phyloP scores from a whole-genome alignment of 2,329 filamentous ascomycete species.

The Sporothrix brunneoviolacea region DNA sequence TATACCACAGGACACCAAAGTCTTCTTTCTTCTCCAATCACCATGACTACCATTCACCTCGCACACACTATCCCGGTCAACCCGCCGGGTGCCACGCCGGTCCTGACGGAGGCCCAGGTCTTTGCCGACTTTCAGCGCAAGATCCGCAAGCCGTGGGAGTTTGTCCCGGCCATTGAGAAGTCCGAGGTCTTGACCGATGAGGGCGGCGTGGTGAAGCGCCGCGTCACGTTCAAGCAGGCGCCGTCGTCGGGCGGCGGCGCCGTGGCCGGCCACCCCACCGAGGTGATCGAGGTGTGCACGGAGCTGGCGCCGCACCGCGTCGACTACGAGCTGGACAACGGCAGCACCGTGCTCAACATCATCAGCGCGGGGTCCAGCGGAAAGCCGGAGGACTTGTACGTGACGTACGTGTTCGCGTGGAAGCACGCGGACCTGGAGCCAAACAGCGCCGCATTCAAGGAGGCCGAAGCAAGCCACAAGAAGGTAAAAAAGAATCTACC shows the following conservation, averaged over 20 bases:
- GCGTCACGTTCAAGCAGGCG: constrained; percentile 15
- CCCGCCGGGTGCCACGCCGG: constrained; percentile 22
- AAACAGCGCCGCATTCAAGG: constrained; percentile 20
- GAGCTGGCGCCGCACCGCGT: constrained; percentile 25
- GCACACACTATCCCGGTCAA: constrained; percentile 29
- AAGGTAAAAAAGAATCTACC: too few relatives aligned
- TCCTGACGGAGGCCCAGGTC: constrained; percentile 25
- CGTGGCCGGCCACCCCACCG: neutral
- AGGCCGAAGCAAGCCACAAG: constrained; percentile 19
- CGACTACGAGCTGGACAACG: constrained; percentile 26
- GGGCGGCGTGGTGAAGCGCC: constrained; percentile 14
- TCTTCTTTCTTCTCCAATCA: neutral
- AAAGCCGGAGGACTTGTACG: constrained; percentile 22
- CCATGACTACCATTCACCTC: constrained; percentile 27
- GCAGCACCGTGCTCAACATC: constrained; percentile 27
- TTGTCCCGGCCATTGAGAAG: constrained; percentile 27
- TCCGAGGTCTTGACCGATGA: constrained; percentile 25
- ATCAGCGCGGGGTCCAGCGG: constrained; percentile 22
- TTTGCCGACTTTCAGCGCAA: constrained; percentile 30
- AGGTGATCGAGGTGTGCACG: constrained; percentile 26
- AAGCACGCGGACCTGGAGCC: constrained; percentile 19
- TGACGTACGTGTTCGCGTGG: constrained; percentile 31
- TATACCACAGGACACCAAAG: too few relatives aligned
- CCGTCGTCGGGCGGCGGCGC: neutral
- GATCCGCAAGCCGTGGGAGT: constrained; percentile 27